Evolutionary conservation across 192 early-diverging fungal genomes (phyloP), one percentile per base, ranked within the genome.

Genomic region (Coemansia sp.): DNA sequence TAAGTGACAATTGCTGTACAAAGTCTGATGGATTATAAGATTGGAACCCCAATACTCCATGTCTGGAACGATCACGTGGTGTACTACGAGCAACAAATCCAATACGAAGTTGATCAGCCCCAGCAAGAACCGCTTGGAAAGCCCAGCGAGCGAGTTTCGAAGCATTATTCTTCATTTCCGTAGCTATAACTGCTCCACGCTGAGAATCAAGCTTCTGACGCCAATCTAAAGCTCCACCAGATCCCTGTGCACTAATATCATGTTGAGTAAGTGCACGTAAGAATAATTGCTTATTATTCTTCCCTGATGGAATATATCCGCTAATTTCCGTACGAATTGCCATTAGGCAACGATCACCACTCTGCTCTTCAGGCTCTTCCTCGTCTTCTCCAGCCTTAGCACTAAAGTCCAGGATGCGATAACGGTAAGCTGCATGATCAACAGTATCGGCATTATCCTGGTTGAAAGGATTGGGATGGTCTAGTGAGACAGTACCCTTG

Each of bases 91-190:
- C 85, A 39, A 96, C 89, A 75, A 88, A 91, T 53, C 96, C 97
- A 42, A 99, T 74, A 72, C 94, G 93, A 71, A 99, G 66, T 78
- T 94, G 90, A 52, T 95, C 92, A 24, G 88, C 92, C n/a, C 89
- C 94, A 31, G 94, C 84, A 59, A 99, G 84, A 24, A 97, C 76
- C 36, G 87, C 88, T 83, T 99, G 95, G 58, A 93, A 85, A n/a
- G 94, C 91, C 97, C 97, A 99, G 59, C 93, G 87, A 23, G 94
- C 89, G 29, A 99, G 85, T 75, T 97, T 96, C 83, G 91, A 90
- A 63, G 88, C 87, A 87, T 99, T 98, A 85, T 98, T 99, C 84
- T 93, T 95, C 87, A 96, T 94, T 73, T 98, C 97, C 27, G 93
- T 94, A 0, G 95, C 95, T 61, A 98, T 92, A 25, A 97, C 92